A percentile compares a stretch with the other conserved stretches of the same genome.
phyloP scores from a whole-genome alignment of 768 basidiomycete species.

The Butyriboletus loyo region DNA sequence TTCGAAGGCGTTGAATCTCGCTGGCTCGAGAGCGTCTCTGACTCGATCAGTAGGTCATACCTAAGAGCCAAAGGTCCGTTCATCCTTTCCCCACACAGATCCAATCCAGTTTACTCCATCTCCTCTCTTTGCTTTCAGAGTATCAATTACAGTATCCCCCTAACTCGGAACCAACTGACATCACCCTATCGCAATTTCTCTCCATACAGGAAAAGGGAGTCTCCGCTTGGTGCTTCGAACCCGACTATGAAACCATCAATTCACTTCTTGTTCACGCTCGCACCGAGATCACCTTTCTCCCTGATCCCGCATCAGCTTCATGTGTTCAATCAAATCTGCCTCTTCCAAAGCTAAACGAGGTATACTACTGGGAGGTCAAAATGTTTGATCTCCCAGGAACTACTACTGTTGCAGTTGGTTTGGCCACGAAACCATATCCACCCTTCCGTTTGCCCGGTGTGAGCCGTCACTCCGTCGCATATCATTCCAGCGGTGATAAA shows the following conservation, averaged over 20 bases:
- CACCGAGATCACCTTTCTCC: conserved; percentile 97
- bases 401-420: conserved; percentile 87
- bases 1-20: conserved; percentile 88
- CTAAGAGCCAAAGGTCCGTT: conserved; percentile 80
- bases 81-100: not conserved
- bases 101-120: conserved; percentile 4
- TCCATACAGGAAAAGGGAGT: conserved; percentile 99
- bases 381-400: conserved; percentile 93
- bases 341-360: conserved; percentile 95
- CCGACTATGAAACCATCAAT: conserved; percentile 93
- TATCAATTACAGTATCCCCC: conserved; percentile 88
- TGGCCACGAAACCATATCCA: conserved; percentile 97
- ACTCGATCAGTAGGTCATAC: conserved; percentile 67
- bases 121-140: conserved; percentile 41
- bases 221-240: conserved; percentile 98
- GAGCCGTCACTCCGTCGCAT: conserved; percentile 86
- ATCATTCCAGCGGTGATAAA: conserved; percentile 95
- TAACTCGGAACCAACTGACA: conserved; percentile 95
- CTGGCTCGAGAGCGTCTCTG: conserved; percentile 85
- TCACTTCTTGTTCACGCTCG: conserved; percentile 91
- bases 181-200: conserved; percentile 96
- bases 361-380: conserved; percentile 99
- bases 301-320: conserved; percentile 91
- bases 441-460: conserved; percentile 88
- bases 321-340: conserved; percentile 97